phyloP scores from a whole-genome alignment of 768 basidiomycete species.

The Lyophyllum semitale region DNA sequence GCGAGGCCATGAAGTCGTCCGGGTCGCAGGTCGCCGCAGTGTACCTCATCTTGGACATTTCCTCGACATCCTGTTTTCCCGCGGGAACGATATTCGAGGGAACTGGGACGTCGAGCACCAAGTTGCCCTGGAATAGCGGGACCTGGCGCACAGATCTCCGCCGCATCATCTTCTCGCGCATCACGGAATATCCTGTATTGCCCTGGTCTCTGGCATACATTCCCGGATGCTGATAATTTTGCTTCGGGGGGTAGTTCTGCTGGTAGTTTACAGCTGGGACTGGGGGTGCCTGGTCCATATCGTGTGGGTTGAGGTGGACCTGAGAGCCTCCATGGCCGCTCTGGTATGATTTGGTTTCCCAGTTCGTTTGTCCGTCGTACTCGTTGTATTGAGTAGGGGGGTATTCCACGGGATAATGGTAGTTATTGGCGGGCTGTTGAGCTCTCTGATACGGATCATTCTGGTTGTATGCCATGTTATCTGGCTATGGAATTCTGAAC shows the following conservation, averaged over 20 bases:
- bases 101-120: slow-evolving; percentile 82
- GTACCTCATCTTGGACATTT: slow-evolving; percentile 84
- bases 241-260: slow-evolving; percentile 64
- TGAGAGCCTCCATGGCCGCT: slow-evolving; percentile 72
- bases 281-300: slow-evolving; percentile 52
- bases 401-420: slow-evolving; percentile 34
- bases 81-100: slow-evolving; percentile 79
- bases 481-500: background rate
- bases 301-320: slow-evolving; percentile 69
- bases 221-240: slow-evolving; percentile 40
- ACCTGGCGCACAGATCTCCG: slow-evolving; percentile 79
- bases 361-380: slow-evolving; percentile 44
- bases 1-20: slow-evolving; percentile 78
- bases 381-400: slow-evolving; percentile 43
- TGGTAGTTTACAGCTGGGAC: slow-evolving; percentile 57
- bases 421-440: slow-evolving; percentile 26
- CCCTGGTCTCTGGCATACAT: slow-evolving; percentile 45
- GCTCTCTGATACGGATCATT: slow-evolving; percentile 51
- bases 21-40: slow-evolving; percentile 90
- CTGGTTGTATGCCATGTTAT: slow-evolving; percentile 55
- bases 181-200: slow-evolving; percentile 62
- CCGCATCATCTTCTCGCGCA: slow-evolving; percentile 81
- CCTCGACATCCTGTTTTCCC: slow-evolving; percentile 61
- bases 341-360: slow-evolving; percentile 62
- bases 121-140: slow-evolving; percentile 78